These are phyloP conservation scores for Lecanicillium sp. DNA, from an alignment of 2,329 filamentous ascomycete genomes.

Conservation along the genomic window DNA sequence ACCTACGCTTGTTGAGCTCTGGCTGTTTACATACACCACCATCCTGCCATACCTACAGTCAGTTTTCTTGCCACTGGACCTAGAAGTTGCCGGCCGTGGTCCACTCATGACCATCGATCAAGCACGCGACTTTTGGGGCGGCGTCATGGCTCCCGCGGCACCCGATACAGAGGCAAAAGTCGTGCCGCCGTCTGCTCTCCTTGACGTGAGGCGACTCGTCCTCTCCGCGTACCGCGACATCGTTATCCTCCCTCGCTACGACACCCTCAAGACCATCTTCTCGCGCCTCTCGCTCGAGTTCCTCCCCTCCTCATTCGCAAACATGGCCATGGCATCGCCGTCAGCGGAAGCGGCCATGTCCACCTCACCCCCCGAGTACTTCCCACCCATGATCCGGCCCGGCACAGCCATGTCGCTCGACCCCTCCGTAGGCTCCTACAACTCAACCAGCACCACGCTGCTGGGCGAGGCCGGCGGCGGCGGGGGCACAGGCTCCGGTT, in stretches of 20 bases:
- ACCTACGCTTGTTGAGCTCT: constrained; percentile 83
- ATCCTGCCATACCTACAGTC: constrained; percentile 92
- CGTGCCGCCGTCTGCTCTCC: constrained; percentile 44
- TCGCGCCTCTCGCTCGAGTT: constrained; percentile 83
- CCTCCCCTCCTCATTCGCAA: constrained; percentile 45
- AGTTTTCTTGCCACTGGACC: constrained; percentile 85
- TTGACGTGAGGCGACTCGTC: constrained; percentile 85
- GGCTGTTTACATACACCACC: constrained; percentile 85
- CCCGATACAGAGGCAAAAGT: constrained; percentile 29
- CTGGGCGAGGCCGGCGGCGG: constrained; percentile 50
- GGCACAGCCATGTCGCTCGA: constrained; percentile 71
- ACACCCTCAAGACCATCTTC: constrained; percentile 82
- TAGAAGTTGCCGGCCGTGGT: constrained; percentile 84
- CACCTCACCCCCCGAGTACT: constrained; percentile 42
- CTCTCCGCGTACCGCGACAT: constrained; percentile 82
- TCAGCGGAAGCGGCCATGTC: constrained; percentile 42
- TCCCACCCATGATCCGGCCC: constrained; percentile 44
- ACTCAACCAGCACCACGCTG: constrained; percentile 70
- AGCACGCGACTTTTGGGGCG: constrained; percentile 86
- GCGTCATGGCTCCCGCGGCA: constrained; percentile 41
- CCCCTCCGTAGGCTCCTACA: constrained; percentile 68
- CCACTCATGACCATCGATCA: constrained; percentile 69
- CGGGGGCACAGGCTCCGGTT: not conserved
- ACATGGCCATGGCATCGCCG: constrained; percentile 46
- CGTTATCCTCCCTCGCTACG: constrained; percentile 82